Evolutionary conservation across 2,329 filamentous ascomycete genomes (phyloP).

Genomic region (Calonectria montana): DNA sequence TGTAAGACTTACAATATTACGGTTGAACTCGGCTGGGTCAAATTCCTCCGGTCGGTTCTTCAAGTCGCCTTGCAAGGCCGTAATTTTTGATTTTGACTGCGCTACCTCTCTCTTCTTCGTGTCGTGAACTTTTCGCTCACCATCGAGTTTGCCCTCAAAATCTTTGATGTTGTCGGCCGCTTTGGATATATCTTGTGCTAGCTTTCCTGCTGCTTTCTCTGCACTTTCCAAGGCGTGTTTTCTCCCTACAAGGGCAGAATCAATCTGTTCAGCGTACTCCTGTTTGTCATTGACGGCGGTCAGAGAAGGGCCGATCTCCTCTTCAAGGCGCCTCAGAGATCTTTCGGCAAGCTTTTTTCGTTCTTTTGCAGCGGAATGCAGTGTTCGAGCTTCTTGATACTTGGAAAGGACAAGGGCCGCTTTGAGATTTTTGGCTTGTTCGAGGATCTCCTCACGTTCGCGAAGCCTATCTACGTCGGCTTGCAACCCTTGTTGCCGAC

Average conservation of each 20-base stretch:
- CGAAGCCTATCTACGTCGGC: slow-evolving; percentile 86
- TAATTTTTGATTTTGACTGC: slow-evolving; percentile 67
- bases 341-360: slow-evolving; percentile 64
- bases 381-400: slow-evolving; percentile 67
- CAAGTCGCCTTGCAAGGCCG: slow-evolving; percentile 70
- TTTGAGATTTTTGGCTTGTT: slow-evolving; percentile 73
- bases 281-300: slow-evolving; percentile 77
- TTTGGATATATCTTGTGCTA: slow-evolving; percentile 52
- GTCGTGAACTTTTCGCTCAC: slow-evolving; percentile 61
- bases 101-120: slow-evolving; percentile 64
- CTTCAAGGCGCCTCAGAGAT: slow-evolving; percentile 70
- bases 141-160: slow-evolving; percentile 57
- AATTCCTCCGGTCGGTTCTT: slow-evolving; percentile 74
- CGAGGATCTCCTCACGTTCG: slow-evolving; percentile 77
- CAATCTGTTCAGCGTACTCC: slow-evolving; percentile 70
- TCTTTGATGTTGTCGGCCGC: slow-evolving; percentile 55
- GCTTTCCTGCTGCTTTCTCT: slow-evolving; percentile 62
- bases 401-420: slow-evolving; percentile 73
- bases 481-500: slow-evolving; percentile 78
- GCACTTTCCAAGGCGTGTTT: slow-evolving; percentile 64
- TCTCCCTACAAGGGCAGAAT: slow-evolving; percentile 65
- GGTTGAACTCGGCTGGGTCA: slow-evolving; percentile 77
- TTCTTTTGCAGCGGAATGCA: slow-evolving; percentile 64
- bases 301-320: slow-evolving; percentile 73
- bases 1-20: slow-evolving; percentile 70